Conservation (phyloP, 1,139 yeast species). For the Kluyveromyces sp. region DNA sequence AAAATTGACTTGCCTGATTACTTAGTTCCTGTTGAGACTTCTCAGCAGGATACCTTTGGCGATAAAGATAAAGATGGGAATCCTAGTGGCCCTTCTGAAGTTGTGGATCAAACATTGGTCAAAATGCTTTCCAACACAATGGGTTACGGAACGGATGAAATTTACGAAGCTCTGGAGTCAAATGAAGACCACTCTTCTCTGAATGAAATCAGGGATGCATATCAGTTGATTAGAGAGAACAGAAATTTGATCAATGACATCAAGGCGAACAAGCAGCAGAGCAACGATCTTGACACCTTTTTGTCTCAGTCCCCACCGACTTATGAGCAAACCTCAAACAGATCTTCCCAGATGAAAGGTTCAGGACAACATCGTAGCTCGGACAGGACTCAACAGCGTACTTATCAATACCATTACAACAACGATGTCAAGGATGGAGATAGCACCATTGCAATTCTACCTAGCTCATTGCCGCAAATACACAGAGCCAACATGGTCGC, state of each 20-base stretch:
- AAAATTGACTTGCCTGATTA: slow-evolving; percentile 76
- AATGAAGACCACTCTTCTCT: slow-evolving; percentile 37
- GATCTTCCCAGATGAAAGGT: slow-evolving; percentile 42
- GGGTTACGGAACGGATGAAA: slow-evolving; percentile 90
- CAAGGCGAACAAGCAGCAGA: slow-evolving; percentile 41
- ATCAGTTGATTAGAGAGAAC: slow-evolving; percentile 81
- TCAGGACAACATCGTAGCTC: slow-evolving; percentile 8
- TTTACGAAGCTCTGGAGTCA: slow-evolving; percentile 60
- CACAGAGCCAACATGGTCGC: slow-evolving; percentile 91
- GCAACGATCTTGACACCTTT: slow-evolving; percentile 41
- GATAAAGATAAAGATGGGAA: slow-evolving; percentile 16
- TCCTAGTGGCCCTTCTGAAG: slow-evolving; percentile 17
- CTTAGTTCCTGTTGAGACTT: slow-evolving; percentile 59
- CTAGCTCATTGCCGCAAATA: slow-evolving; percentile 88
- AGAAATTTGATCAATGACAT: slow-evolving; percentile 59
- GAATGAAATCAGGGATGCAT: slow-evolving; percentile 88
- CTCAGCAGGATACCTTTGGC: slow-evolving; percentile 35
- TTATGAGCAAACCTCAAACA: slow-evolving; percentile 20
- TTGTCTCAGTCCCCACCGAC: slow-evolving; percentile 29
- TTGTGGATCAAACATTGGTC: slow-evolving; percentile 73
- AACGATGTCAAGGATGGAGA: slow-evolving; percentile 31
- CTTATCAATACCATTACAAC: slow-evolving; percentile 28
- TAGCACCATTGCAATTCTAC: slow-evolving; percentile 78
- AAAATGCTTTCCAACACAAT: slow-evolving; percentile 74
- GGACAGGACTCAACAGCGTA: slow-evolving; percentile 23